Conservation (phyloP, 305 asterid species). For the Fraxinus ornus region DNA sequence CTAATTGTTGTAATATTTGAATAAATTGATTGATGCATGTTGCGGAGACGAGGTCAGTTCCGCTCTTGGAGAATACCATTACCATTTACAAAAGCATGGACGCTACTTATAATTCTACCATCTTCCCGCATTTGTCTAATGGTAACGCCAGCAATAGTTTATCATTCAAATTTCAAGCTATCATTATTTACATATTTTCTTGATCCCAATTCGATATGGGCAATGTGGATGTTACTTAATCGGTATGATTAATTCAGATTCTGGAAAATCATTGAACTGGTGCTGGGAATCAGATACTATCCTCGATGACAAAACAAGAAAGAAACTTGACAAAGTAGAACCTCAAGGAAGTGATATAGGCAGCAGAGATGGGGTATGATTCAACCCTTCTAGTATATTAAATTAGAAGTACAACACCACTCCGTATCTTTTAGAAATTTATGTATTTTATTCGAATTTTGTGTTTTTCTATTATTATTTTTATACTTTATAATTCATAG, state of each 20-base stretch:
- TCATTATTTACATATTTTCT: background rate
- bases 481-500: background rate
- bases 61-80: constrained; percentile 60
- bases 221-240: background rate
- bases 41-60: constrained; percentile 70
- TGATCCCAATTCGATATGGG: background rate
- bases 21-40: background rate
- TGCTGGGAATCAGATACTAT: constrained; percentile 16
- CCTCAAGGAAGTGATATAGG: constrained; percentile 23
- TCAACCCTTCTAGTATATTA: background rate
- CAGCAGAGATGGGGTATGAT: constrained; percentile 35
- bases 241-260: constrained; percentile 10
- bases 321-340: constrained; percentile 19
- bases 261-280: background rate
- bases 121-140: constrained; percentile 42
- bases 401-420: background rate
- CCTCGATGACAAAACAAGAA: constrained; percentile 17
- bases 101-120: constrained; percentile 46
- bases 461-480: background rate
- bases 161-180: background rate
- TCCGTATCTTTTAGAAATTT: background rate
- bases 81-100: constrained; percentile 57
- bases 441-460: background rate
- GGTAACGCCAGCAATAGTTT: constrained; percentile 31
- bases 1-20: background rate